Evolutionary conservation across 1,139 yeast genomes (phyloP).

Genomic region (Kurtzmaniella quercitrusa): DNA sequence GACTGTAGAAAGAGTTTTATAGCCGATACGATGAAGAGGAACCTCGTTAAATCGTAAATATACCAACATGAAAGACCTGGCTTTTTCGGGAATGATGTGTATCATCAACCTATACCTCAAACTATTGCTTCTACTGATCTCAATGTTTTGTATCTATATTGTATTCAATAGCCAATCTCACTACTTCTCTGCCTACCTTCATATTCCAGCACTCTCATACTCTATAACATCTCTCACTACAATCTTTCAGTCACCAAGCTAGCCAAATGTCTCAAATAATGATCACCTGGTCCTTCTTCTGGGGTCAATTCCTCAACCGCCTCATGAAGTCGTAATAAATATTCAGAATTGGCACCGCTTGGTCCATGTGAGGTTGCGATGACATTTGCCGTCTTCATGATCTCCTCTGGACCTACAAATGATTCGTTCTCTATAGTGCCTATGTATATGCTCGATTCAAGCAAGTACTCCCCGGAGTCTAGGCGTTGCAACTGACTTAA

Average conservation of each 20-base stretch:
- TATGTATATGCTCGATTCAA: constrained; percentile 71
- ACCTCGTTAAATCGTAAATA: too few relatives aligned
- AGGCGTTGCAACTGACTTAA: constrained; percentile 18
- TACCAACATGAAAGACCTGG: too few relatives aligned
- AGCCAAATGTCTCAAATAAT: constrained; percentile 33
- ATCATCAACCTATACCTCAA: too few relatives aligned
- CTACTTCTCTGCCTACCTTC: too few relatives aligned
- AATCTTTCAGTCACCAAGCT: not conserved
- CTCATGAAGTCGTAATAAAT: constrained; percentile 50
- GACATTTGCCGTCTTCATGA: constrained; percentile 53
- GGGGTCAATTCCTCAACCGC: constrained; percentile 44
- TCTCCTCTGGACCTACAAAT: constrained; percentile 75
- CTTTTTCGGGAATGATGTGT: too few relatives aligned
- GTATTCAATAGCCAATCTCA: too few relatives aligned
- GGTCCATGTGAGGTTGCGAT: constrained; percentile 65
- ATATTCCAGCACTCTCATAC: too few relatives aligned
- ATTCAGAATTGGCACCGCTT: constrained; percentile 76
- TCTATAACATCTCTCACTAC: not conserved
- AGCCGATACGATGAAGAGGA: too few relatives aligned
- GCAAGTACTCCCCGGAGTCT: constrained; percentile 32
- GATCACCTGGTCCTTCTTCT: constrained; percentile 31
- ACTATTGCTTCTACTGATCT: too few relatives aligned
- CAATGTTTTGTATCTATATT: too few relatives aligned
- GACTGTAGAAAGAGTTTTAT: too few relatives aligned
- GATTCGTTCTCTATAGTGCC: constrained; percentile 80